Evolutionary conservation across 108 stramenopile genomes (phyloP), one percentile per base, ranked within the genome.

Genomic region (Chaetoceros tenuissimus): DNA sequence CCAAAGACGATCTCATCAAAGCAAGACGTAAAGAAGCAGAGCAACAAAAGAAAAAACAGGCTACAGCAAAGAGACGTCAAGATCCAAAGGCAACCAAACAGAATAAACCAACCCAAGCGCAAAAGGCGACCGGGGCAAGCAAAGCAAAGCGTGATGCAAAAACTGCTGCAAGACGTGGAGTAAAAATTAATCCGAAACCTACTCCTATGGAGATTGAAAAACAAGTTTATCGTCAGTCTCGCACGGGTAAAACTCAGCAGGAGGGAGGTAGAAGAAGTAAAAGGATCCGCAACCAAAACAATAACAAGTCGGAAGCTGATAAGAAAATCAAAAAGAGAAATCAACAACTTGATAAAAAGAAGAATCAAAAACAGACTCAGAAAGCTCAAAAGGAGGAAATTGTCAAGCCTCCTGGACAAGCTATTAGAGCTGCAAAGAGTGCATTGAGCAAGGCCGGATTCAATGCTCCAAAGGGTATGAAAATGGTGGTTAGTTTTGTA

Each of bases 381-480:
- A 45, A 59, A 24, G 26, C 24, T 16, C 17, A 59, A 24, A 48
- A 24, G 24, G 19, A 45, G 46, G 44, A 59, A 46, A 1, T 23
- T 34, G 18, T 48, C 44, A 53, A 25, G 24, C 62, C 16, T 31
- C 48, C 21, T 24, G 72, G 75, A 58, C 75, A 80, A 24, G 84
- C 82, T 24, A 62, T 90, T 22, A 63, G 66, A 1, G 89, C 85
- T 0, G 89, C 89, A 2, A 68, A 81, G 16, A 40, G 66, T 22
- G 89, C 83, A 34, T 85, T 90, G 85, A 74, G 79, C 57, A 64
- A 67, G 8, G 64, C 62, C 30, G 89, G 89, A 19, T 87, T 74
- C 51, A 69, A 73, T 29, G 50, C 80, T 29, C 89, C 89, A 18
- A 65, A 63, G 49, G 88, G 88, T 27, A 79, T 77, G 67, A 69